Conservation (phyloP, 2,329 filamentous ascomycete genomes). For the Graphilbum ipis-grandicollis region DNA sequence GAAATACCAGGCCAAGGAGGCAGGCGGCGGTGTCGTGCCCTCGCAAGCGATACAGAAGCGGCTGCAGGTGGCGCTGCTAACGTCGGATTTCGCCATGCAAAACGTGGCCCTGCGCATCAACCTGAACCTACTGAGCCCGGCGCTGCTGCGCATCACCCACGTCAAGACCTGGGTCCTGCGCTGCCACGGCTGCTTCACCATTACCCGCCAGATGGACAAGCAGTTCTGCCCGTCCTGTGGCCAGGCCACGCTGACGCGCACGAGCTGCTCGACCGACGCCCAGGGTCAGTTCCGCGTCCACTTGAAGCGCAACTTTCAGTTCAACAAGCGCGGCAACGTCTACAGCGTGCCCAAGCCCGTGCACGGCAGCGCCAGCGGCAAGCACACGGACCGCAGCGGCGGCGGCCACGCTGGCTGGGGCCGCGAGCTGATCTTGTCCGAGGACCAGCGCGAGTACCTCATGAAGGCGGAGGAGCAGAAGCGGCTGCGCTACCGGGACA, state of each 20-base stretch:
- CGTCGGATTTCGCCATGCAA: constrained; percentile 94
- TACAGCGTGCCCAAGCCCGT: constrained; percentile 87
- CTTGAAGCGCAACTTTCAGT: constrained; percentile 88
- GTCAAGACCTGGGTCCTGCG: constrained; percentile 81
- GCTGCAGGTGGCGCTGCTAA: constrained; percentile 81
- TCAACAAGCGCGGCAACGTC: constrained; percentile 82
- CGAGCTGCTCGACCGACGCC: constrained; percentile 64
- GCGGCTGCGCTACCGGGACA: constrained; percentile 53
- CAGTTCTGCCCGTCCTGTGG: constrained; percentile 92
- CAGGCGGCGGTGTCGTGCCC: constrained; percentile 23
- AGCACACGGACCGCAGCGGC: constrained; percentile 32
- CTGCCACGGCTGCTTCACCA: constrained; percentile 84
- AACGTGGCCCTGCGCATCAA: constrained; percentile 93
- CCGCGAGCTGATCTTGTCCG: constrained; percentile 62
- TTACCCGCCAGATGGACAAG: constrained; percentile 66
- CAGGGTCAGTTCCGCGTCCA: constrained; percentile 70
- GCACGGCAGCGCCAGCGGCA: constrained; percentile 64
- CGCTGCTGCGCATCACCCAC: constrained; percentile 63
- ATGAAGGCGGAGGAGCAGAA: constrained; percentile 45
- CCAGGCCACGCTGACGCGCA: constrained; percentile 68
- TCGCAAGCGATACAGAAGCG: constrained; percentile 37
- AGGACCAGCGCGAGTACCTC: constrained; percentile 90
- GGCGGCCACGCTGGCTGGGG: constrained; percentile 81
- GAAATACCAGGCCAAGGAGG: constrained; percentile 59
- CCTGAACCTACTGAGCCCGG: constrained; percentile 49